Conservation (phyloP, 208 protist species). For the Balamuthia mandrillaris region DNA sequence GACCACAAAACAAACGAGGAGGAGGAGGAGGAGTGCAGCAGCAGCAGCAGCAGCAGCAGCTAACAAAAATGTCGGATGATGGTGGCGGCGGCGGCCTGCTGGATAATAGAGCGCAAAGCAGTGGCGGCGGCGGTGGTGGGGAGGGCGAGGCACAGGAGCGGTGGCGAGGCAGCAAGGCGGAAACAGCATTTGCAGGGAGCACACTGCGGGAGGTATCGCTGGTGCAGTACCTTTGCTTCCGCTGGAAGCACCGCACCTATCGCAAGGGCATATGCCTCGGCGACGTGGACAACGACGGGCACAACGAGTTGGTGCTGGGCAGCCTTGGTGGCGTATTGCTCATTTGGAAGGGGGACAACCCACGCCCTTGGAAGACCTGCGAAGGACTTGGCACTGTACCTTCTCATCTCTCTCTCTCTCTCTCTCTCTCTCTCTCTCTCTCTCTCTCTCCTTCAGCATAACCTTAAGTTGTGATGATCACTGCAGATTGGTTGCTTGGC, state of each 20-base stretch:
- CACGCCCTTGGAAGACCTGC: background rate
- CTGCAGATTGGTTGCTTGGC: background rate
- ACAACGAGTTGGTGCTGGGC: background rate
- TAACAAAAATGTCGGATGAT: no score
- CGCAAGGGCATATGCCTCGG: background rate
- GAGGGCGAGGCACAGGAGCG: no score
- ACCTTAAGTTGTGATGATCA: background rate
- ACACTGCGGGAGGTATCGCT: background rate
- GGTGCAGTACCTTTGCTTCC: background rate
- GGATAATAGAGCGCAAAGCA: no score
- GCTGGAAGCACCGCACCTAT: slow-evolving; percentile 6
- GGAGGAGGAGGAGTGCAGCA: no score
- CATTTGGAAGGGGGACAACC: background rate
- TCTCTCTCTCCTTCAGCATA: background rate
- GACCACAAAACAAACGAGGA: no score
- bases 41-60: no score
- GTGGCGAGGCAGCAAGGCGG: no score
- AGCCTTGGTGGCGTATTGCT: background rate
- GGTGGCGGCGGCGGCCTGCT: no score
- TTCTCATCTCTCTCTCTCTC: background rate
- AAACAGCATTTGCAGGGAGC: no score
- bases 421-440: background rate
- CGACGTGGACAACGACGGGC: slow-evolving; percentile 28
- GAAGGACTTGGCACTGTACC: background rate
- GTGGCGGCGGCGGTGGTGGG: no score